A percentile compares a stretch with the other conserved stretches of the same genome.
Evolutionary conservation across 73 alveolate genomes (phyloP).

Genomic region (Paramecium primaurelia): DNA sequence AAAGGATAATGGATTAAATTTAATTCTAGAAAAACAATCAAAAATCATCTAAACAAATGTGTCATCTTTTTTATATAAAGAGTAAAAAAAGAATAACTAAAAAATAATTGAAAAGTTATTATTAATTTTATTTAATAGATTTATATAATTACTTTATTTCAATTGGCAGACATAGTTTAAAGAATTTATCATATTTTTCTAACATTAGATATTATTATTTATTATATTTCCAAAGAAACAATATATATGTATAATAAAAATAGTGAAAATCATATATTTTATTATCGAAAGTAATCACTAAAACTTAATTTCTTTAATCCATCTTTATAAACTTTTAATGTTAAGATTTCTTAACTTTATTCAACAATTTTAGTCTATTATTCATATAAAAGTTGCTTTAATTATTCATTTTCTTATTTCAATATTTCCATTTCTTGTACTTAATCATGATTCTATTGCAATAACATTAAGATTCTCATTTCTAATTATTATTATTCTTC

Average conservation of each 20-base stretch:
- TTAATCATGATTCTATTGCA: not conserved
- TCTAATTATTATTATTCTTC: constrained; percentile 24
- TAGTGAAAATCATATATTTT: not conserved
- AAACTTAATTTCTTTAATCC: not conserved
- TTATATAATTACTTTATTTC: too few species aligned
- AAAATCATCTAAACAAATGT: too few species aligned
- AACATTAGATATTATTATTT: too few species aligned
- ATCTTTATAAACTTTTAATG: not conserved
- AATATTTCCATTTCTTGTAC: not conserved
- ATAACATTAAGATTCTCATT: not conserved
- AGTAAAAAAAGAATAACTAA: too few species aligned
- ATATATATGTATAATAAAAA: not conserved
- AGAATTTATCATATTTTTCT: too few species aligned
- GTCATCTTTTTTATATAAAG: too few species aligned
- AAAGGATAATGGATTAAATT: too few species aligned
- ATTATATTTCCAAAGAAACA: not conserved
- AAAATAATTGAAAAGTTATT: too few species aligned
- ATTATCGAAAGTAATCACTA: constrained; percentile 28
- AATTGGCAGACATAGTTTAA: too few species aligned
- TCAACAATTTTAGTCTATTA: not conserved
- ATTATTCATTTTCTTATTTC: not conserved
- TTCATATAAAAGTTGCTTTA: not conserved
- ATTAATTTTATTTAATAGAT: too few species aligned
- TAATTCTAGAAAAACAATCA: too few species aligned
- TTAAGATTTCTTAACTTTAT: not conserved